Conservation (phyloP, 2,329 filamentous ascomycete species). For the Fusarium sp. region DNA sequence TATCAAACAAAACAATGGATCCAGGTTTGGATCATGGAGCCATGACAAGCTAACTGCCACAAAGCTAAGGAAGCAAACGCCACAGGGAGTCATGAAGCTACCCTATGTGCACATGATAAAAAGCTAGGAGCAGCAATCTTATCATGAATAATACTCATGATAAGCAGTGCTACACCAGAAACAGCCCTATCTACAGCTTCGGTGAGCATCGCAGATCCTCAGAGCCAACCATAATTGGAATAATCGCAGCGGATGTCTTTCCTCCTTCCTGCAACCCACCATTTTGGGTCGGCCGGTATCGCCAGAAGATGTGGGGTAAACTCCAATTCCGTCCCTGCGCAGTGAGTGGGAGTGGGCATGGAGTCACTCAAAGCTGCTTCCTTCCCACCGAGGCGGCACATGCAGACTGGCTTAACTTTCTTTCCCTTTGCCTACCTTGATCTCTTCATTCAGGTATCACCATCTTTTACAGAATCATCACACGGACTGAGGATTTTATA, state of each 20-base stretch:
- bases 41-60: slow-evolving; percentile 22
- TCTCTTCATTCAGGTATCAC: background rate
- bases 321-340: slow-evolving; percentile 19
- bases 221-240: slow-evolving; percentile 4
- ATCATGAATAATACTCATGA: background rate
- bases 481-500: background rate
- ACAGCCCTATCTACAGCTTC: slow-evolving; percentile 16
- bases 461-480: background rate
- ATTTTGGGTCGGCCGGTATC: slow-evolving; percentile 44
- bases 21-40: background rate
- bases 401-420: slow-evolving; percentile 12
- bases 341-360: slow-evolving; percentile 3
- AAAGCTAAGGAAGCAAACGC: slow-evolving; percentile 14
- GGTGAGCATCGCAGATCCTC: background rate
- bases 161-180: background rate
- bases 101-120: slow-evolving; percentile 1
- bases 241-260: slow-evolving; percentile 5
- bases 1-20: background rate
- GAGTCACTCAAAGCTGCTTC: slow-evolving; percentile 39
- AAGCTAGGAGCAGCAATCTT: background rate
- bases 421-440: background rate
- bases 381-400: slow-evolving; percentile 39
- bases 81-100: slow-evolving; percentile 12
- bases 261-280: slow-evolving; percentile 27
- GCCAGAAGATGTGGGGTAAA: slow-evolving; percentile 44